A percentile compares a stretch with the other conserved stretches of the same genome.
These are phyloP conservation scores for Kuraishia floccosa DNA, from an alignment of 805 yeast species.

Conservation along the genomic window DNA sequence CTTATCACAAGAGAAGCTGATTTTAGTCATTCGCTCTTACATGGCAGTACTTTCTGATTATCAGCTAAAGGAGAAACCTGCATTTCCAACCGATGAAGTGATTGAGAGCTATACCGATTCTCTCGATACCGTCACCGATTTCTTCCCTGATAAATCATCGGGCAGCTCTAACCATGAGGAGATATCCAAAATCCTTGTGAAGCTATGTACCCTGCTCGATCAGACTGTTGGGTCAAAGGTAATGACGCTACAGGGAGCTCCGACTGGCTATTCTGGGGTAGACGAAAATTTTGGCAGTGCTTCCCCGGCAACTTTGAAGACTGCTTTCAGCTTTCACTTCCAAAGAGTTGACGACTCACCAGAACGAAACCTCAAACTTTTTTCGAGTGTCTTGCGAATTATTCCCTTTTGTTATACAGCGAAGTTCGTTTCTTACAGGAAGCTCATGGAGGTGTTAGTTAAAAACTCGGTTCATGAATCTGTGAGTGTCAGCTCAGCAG, in stretches of 20 bases:
- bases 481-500: constrained; percentile 47
- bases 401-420: constrained; percentile 57
- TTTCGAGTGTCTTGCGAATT: constrained; percentile 59
- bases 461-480: constrained; percentile 67
- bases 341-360: constrained; percentile 20
- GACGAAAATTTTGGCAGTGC: too few species aligned
- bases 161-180: constrained; percentile 57
- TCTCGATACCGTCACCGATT: constrained; percentile 1
- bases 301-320: too few species aligned
- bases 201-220: constrained; percentile 50
- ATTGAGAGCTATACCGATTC: constrained; percentile 6
- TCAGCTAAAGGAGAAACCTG: constrained; percentile 46
- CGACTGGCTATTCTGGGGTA: too few species aligned
- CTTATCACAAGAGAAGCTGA: constrained; percentile 56
- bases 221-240: constrained; percentile 34
- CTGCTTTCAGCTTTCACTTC: constrained; percentile 27
- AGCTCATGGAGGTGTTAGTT: constrained; percentile 64
- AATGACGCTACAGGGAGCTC: constrained; percentile 10
- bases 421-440: constrained; percentile 43
- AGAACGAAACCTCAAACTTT: constrained; percentile 38
- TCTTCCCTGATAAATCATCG: constrained; percentile 30
- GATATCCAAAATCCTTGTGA: constrained; percentile 45
- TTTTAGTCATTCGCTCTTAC: constrained; percentile 62
- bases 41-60: constrained; percentile 58
- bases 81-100: constrained; percentile 56